Conservation (phyloP, 2,329 filamentous ascomycete species). For the Ceratocystis colombiana region DNA sequence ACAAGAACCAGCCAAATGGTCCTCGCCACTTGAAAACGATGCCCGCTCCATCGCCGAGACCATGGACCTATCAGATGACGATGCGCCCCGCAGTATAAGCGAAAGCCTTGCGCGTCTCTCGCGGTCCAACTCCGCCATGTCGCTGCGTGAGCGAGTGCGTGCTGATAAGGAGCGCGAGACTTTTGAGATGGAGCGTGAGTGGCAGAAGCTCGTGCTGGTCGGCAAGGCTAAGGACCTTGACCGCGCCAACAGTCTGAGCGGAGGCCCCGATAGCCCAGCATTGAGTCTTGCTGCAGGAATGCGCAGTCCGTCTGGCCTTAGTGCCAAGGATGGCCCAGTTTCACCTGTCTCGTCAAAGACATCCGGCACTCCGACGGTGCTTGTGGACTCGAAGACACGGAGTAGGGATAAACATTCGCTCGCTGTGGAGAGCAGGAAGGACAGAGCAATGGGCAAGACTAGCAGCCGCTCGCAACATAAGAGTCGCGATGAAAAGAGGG, state of each 20-base stretch:
- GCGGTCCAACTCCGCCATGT: slow-evolving; percentile 14
- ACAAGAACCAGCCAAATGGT: slow-evolving; percentile 23
- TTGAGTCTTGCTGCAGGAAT: slow-evolving; percentile 18
- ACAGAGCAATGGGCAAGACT: neutral
- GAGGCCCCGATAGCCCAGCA: slow-evolving; percentile 9
- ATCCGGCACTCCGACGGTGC: neutral
- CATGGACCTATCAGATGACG: slow-evolving; percentile 23
- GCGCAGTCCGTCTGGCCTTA: slow-evolving; percentile 13
- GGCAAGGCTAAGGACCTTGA: slow-evolving; percentile 18
- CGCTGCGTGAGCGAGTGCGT: slow-evolving; percentile 20
- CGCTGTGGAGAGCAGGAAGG: neutral
- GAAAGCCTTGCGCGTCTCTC: slow-evolving; percentile 22
- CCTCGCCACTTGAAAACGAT: slow-evolving; percentile 15
- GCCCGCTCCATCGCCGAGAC: slow-evolving; percentile 24
- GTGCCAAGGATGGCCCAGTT: neutral
- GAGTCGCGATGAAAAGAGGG: neutral
- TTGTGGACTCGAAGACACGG: neutral
- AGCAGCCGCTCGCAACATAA: neutral
- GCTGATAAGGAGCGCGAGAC: slow-evolving; percentile 27
- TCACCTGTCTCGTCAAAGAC: neutral
- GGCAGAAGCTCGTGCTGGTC: slow-evolving; percentile 21
- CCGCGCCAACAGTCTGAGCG: slow-evolving; percentile 3
- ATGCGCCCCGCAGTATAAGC: slow-evolving; percentile 22
- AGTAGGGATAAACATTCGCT: slow-evolving; percentile 1
- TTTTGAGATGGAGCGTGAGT: slow-evolving; percentile 26